Evolutionary conservation across 257 asterid genomes (phyloP), one percentile per base, ranked within the genome.

Genomic region (Solanum etuberosum): DNA sequence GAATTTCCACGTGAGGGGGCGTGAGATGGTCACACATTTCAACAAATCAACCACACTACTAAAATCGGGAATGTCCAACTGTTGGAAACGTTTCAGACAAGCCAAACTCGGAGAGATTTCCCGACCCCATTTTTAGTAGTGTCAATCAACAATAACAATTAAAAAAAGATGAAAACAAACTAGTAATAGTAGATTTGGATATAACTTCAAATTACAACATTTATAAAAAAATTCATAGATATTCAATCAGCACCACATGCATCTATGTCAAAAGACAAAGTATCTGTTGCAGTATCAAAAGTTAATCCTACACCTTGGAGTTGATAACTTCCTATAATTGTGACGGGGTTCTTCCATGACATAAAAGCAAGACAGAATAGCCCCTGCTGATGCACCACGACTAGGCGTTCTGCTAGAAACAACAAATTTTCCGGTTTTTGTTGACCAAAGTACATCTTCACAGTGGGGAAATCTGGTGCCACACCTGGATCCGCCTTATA

Each of bases 221-320:
- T 5, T 74, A 46, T 46, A 46, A 46, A 13, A 14, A 14, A 6
- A 14, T 37, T 73, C 7, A 29, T 13, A 6, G 21, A 29, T 13
- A 15, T 23, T 73, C 23, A 38, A 38, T 76, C 21, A 38, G 18
- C 20, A 21, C 8, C 3, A n/a, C 57, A 76, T n/a, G 83, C 83
- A 76, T 76, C 12, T 6, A 76, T 6, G 23, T n/a, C 83, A n/a
- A 76, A 76, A 27, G 34, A 76, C 7, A 76, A n/a, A 76, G 23
- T 76, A 38, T 40, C 40, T 76, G 32, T 15, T 40, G 57, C 48
- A n/a, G 59, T 76, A n/a, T 76, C 59, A 40, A 76, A 38, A 13
- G 83, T 76, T 76, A 76, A 76, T n/a, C 83, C 83, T 12, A 40
- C 5, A n/a, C 59, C 34, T 38, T 76, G 35, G 7, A 76, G 59